phyloP scores from a whole-genome alignment of 2,329 filamentous ascomycete species.

The Cercospora sojina region DNA sequence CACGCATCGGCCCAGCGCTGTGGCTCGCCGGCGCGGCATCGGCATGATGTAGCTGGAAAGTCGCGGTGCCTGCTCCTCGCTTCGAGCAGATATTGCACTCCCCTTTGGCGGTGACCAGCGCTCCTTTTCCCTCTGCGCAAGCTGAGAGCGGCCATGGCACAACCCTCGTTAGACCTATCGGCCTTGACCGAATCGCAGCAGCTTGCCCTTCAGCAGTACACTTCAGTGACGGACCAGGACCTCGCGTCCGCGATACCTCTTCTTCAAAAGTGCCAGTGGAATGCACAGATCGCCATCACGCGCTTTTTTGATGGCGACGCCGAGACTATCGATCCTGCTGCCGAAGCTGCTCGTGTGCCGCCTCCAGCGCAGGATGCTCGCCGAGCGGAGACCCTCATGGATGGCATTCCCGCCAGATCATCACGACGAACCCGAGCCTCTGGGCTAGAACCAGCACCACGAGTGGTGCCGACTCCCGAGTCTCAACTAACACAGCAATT shows the following conservation, averaged over 20 bases:
- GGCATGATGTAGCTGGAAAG: slow-evolving; percentile 3
- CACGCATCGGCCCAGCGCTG: background rate
- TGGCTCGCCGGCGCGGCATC: slow-evolving; percentile 4
- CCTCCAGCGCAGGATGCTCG: slow-evolving; percentile 63
- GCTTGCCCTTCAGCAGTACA: slow-evolving; percentile 82
- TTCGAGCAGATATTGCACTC: background rate
- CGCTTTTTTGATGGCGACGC: slow-evolving; percentile 98
- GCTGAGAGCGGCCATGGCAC: slow-evolving; percentile 5
- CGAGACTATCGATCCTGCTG: slow-evolving; percentile 77
- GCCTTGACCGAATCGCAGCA: slow-evolving; percentile 77
- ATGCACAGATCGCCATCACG: slow-evolving; percentile 91
- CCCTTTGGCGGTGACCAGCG: background rate
- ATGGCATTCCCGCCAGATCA: slow-evolving; percentile 47
- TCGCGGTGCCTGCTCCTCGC: background rate
- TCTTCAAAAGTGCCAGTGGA: slow-evolving; percentile 88
- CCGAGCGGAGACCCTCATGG: slow-evolving; percentile 69
- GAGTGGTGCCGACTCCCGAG: slow-evolving; percentile 75
- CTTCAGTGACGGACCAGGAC: slow-evolving; percentile 81
- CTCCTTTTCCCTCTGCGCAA: background rate
- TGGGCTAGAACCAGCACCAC: slow-evolving; percentile 68
- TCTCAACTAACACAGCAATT: slow-evolving; percentile 65
- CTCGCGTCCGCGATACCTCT: slow-evolving; percentile 72
- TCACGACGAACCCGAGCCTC: slow-evolving; percentile 22
- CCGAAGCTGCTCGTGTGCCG: slow-evolving; percentile 69
- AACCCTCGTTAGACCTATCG: slow-evolving; percentile 55